phyloP scores from a whole-genome alignment of 495 filamentous ascomycete genomes.

The Podospora conica region DNA sequence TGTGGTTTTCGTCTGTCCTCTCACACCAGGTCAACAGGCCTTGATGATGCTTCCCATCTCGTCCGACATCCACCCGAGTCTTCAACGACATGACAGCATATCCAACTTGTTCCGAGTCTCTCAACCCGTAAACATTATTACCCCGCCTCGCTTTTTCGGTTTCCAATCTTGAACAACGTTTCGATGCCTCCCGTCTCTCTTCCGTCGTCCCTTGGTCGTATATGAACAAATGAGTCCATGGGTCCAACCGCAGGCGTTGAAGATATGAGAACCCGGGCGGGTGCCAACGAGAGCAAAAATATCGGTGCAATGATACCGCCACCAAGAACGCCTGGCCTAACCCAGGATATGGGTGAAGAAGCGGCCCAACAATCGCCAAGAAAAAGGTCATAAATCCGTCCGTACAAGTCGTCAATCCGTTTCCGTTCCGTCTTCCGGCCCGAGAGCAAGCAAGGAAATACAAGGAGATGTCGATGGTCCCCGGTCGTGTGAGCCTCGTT shows the following conservation, averaged over 20 bases:
- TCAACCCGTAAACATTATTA: neutral
- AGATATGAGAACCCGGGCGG: neutral
- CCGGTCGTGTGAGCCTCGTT: neutral
- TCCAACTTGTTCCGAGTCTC: neutral
- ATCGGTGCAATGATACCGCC: slow-evolving; percentile 6
- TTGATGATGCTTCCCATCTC: neutral
- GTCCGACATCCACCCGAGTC: neutral
- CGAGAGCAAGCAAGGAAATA: slow-evolving; percentile 1
- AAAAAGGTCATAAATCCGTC: slow-evolving; percentile 7
- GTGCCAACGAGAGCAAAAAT: neutral
- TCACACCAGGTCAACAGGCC: neutral
- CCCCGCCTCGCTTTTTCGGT: neutral
- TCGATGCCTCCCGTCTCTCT: neutral
- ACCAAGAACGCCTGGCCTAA: slow-evolving; percentile 1
- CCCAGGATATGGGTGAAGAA: neutral
- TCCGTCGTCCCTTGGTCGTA: neutral
- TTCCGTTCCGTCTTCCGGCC: slow-evolving; percentile 11
- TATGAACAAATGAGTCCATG: neutral
- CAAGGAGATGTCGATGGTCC: neutral
- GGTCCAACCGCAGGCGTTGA: neutral
- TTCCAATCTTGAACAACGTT: slow-evolving; percentile 5
- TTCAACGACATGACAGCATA: neutral
- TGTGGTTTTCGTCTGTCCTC: neutral
- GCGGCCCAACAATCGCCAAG: neutral
- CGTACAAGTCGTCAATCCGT: slow-evolving; percentile 5